phyloP scores from a whole-genome alignment of 2,329 filamentous ascomycete genomes.

The Metarhizium rileyi region DNA sequence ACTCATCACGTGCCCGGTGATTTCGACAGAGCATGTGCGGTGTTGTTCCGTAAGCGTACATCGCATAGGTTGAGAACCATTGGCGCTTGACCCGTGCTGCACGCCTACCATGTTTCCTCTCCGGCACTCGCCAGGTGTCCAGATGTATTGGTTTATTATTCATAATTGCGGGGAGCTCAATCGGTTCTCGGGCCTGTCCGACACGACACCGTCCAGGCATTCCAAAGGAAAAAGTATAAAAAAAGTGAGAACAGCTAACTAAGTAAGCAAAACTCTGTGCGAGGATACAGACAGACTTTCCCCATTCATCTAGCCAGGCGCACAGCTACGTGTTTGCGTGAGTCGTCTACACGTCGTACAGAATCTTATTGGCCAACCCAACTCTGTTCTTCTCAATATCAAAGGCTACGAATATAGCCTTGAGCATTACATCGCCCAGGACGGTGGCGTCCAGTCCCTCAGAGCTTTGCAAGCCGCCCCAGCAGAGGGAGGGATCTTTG shows the following conservation, averaged over 20 bases:
- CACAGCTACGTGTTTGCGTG: neutral
- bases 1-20: neutral
- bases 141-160: neutral
- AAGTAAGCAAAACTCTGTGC: neutral
- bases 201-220: neutral
- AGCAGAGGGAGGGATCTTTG: constrained; percentile 49
- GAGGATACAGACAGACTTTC: too few relatives aligned
- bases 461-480: constrained; percentile 62
- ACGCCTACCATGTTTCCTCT: neutral
- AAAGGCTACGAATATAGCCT: constrained; percentile 67
- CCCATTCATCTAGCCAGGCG: too few relatives aligned
- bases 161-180: neutral
- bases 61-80: neutral
- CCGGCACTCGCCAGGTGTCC: too few relatives aligned
- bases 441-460: constrained; percentile 45
- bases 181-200: neutral
- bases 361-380: constrained; percentile 35
- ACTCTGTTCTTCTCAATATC: constrained; percentile 36
- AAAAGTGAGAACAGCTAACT: neutral
- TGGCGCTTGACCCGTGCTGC: neutral
- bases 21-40: neutral
- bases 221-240: neutral
- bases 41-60: neutral
- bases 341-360: constrained; percentile 15
- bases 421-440: constrained; percentile 71